Evolutionary conservation across 1,284 basidiomycete species (phyloP).

Genomic region (Jaminaea rosea): DNA sequence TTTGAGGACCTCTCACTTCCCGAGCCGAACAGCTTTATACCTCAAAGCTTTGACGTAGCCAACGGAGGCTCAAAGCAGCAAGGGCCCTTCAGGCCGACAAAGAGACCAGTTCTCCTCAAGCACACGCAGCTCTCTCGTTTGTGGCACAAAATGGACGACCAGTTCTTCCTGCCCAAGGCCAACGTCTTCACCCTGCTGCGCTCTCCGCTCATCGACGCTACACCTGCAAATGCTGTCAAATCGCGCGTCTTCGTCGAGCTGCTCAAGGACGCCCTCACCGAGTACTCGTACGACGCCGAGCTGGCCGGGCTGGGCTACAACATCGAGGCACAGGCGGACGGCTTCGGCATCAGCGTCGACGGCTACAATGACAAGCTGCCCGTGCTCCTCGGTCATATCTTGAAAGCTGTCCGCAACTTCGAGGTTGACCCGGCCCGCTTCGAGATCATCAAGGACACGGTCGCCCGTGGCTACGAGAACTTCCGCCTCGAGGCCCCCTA

Average conservation of each 20-base stretch:
- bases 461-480: constrained; percentile 53
- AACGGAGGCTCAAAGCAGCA: constrained; percentile 6
- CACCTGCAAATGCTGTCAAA: constrained; percentile 48
- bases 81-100: constrained; percentile 11
- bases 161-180: constrained; percentile 45
- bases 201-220: constrained; percentile 46
- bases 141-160: constrained; percentile 47
- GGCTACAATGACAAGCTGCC: constrained; percentile 94
- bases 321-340: constrained; percentile 61
- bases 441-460: constrained; percentile 75
- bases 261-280: constrained; percentile 77
- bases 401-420: constrained; percentile 64
- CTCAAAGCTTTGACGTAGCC: constrained; percentile 28
- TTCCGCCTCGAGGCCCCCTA: constrained; percentile 79
- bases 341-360: constrained; percentile 62
- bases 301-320: constrained; percentile 78
- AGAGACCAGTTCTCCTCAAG: constrained; percentile 33
- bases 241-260: constrained; percentile 70
- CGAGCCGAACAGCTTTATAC: constrained; percentile 42
- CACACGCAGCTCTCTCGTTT: constrained; percentile 33
- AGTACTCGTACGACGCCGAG: constrained; percentile 86
- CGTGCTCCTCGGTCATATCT: constrained; percentile 65
- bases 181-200: constrained; percentile 41
- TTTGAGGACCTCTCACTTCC: constrained; percentile 39
- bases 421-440: constrained; percentile 66